phyloP scores from a whole-genome alignment of 78 protist species.

The Dictyostelium capitatum region DNA sequence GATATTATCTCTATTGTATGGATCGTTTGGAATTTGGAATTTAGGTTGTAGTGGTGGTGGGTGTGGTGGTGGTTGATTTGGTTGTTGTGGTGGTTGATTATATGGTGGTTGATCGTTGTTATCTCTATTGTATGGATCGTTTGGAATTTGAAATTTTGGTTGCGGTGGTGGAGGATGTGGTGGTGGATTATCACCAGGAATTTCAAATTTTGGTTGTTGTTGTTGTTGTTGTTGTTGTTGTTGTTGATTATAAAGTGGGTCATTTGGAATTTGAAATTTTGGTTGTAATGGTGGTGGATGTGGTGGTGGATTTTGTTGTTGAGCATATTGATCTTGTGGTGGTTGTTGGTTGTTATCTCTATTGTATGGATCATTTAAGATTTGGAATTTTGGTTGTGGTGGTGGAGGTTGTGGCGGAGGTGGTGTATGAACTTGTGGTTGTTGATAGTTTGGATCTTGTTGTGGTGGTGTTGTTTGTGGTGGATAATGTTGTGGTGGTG shows the following conservation, averaged over 20 bases:
- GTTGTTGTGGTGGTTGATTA: constrained; percentile 4
- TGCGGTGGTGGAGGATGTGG: too few species aligned
- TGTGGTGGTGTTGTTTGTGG: neutral
- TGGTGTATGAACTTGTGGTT: too few species aligned
- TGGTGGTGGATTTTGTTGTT: neutral
- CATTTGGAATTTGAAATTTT: neutral
- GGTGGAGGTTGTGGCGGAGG: too few species aligned
- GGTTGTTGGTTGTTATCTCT: constrained; percentile 23
- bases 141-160: too few species aligned
- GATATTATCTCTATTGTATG: neutral
- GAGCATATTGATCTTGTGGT: neutral
- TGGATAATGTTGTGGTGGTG: neutral
- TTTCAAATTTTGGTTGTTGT: too few species aligned
- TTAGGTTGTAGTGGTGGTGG: constrained; percentile 1
- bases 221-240: too few species aligned
- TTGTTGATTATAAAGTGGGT: too few species aligned
- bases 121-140: neutral
- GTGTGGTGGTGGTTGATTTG: neutral
- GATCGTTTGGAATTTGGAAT: neutral
- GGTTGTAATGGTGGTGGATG: neutral
- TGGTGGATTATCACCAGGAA: too few species aligned
- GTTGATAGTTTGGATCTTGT: too few species aligned
- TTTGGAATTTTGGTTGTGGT: too few species aligned
- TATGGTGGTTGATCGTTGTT: constrained; percentile 11
- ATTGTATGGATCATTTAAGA: too few species aligned